Base-by-base conservation (phyloP, 768 basidiomycete species). In the Russula griseocarnosa region DNA sequence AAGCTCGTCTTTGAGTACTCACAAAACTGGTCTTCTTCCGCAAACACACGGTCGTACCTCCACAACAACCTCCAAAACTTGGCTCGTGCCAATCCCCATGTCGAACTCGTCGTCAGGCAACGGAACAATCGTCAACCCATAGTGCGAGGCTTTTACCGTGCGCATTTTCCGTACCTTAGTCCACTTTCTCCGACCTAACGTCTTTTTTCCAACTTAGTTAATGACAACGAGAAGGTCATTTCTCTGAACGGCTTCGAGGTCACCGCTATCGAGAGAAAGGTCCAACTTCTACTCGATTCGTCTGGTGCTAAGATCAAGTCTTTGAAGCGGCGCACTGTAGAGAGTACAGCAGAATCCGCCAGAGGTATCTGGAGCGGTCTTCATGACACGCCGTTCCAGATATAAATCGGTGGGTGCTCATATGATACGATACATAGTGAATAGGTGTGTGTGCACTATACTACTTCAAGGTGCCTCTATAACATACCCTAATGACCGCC, bases 281-380 rank as follows among this genome's bases (percentile, higher is more conserved):
- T 93, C 60, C 79, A 89, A 67, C 83, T 96, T 32, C 78, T 95
- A 46, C 83, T 96, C 55, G 92, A 93, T 74, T 85, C 93, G 38
- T 93, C 91, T 7, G 94, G 94, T 26, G 84, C 87, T 51, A 90
- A 92, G 75, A 93, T 95, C 62, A 86, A 85, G 72, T 80, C 86
- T 16, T 76, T 94, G 71, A 92, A 93, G 73, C 82, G 78, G 53
- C 75, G 84, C 63, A 79, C 82, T 20, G 87, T 96, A 32, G 85
- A 90, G 78, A 91, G 88, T 71, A 83, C 82, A 32, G 86, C 87
- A 55, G 89, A 91, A 76, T 82, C 90, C 20, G 80, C 90, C 11
- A 85, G 93, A 73, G 93, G 93, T 58, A 90, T 94, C 67, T 94
- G 92, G 92, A 90, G 87, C 72, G 91, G 92, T 22, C 75, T 94